Percentiles rank a stretch among this genome's conserved stretches.
Conservation (phyloP, 2,329 filamentous ascomycete genomes). For the Botrytis porri region DNA sequence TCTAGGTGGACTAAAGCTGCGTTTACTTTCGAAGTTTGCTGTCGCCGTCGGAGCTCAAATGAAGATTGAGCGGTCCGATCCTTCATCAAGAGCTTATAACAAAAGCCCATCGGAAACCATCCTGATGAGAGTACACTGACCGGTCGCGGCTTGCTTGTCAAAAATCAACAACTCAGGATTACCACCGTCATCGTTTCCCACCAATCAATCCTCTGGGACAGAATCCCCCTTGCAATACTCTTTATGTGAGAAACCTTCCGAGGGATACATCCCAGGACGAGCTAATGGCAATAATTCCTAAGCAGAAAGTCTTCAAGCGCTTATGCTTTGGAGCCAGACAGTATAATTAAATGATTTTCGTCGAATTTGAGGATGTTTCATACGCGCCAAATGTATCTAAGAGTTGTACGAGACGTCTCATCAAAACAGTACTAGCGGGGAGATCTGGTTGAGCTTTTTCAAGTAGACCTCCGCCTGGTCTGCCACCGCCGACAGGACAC, state of each 20-base stretch:
- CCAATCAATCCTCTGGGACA: conserved; percentile 92
- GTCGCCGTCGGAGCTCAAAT: no score
- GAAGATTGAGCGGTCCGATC: fast-evolving
- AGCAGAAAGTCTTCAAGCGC: conserved; percentile 90
- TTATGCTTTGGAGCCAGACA: conserved; percentile 92
- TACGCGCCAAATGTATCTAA: conserved; percentile 88
- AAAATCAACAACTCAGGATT: conserved; percentile 52
- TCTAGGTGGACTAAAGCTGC: no score
- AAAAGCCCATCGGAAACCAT: conserved; percentile 58
- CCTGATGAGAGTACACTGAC: conserved; percentile 55
- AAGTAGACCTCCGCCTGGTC: conserved; percentile 78
- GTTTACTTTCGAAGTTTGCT: no score
- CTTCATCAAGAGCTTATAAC: no score
- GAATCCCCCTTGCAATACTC: conserved; percentile 94
- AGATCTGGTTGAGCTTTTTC: conserved; percentile 92
- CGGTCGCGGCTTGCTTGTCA: no score
- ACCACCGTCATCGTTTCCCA: conserved; percentile 66
- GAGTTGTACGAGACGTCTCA: conserved; percentile 84
- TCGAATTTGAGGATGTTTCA: conserved; percentile 92
- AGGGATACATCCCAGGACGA: conserved; percentile 93
- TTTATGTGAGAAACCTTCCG: conserved; percentile 96
- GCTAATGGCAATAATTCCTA: conserved; percentile 87
- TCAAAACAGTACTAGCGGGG: conserved; percentile 89
- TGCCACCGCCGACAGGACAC: conserved; percentile 39
- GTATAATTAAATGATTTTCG: conserved; percentile 97